Evolutionary conservation across 2,329 filamentous ascomycete genomes (phyloP), one percentile per base, ranked within the genome.

Genomic region (Chrysoporthe puriensis): DNA sequence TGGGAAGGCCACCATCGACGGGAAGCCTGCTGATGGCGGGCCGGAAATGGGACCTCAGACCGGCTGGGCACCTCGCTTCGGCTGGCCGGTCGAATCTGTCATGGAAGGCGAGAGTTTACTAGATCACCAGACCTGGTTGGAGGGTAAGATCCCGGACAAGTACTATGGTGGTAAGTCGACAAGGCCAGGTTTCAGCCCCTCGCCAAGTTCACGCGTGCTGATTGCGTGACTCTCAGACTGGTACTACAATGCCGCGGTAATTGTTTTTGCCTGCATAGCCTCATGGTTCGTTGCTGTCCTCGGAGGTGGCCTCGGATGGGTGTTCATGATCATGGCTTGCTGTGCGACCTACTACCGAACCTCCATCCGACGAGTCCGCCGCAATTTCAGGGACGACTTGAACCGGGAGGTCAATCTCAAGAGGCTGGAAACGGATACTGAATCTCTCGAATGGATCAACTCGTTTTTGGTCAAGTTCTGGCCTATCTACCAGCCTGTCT

Each of bases 381-480:
- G 96, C 73, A 99, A 99, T 79, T 97, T 97, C 79, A 90, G 95
- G 69, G 96, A 99, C 80, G 96, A 99, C 76, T 87, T 99, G 72
- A 91, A 90, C 69, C 90, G 96, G 64, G 94, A 70, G 78, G 86
- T 97, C 84, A 90, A 91, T 14, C 92, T 97, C 79, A 91, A 90
- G 79, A 92, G 87, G 74, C 83, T 99, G 64, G 96, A 98, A 73
- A 96, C 90, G 9, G 96, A 99, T 73, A 89, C 89, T 36, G 96
- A 99, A 80, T 96, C 92, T 66, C 84, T 99, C 61, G 96, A 99
- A 79, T 99, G 96, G 96, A 98, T 99, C 79, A 99, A 99, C 84
- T 97, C 93, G 73, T 99, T 99, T 82, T 78, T 99, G 74, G 89
- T 96, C 81, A 99, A 99, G 78, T 99, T 99, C 82, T 99, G 96